Conservation (phyloP, 2,329 filamentous ascomycete genomes). For the Lecanicillium sp. region DNA sequence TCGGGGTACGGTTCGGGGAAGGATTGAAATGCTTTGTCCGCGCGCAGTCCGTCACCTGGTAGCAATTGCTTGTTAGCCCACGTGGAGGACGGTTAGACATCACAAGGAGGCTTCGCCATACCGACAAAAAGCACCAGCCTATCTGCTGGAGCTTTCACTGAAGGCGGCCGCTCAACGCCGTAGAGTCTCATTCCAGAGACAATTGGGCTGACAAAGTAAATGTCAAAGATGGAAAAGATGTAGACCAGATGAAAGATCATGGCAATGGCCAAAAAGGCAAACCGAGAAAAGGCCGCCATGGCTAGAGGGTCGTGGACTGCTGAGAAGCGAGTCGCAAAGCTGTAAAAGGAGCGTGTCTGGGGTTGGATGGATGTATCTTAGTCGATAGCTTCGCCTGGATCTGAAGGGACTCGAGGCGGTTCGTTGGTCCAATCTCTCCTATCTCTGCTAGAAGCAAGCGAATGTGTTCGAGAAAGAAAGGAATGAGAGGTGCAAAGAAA, state of each 20-base stretch:
- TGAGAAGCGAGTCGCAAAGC: too few relatives aligned
- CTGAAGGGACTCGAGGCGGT: too few relatives aligned
- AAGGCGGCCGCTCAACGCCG: constrained; percentile 51
- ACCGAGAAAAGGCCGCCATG: constrained; percentile 55
- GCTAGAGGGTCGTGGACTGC: not conserved
- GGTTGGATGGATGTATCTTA: too few relatives aligned
- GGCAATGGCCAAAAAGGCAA: constrained; percentile 80
- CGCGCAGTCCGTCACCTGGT: constrained; percentile 82
- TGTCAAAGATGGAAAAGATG: constrained; percentile 92
- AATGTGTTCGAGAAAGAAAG: too few relatives aligned
- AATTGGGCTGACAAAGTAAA: constrained; percentile 97
- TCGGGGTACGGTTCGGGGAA: constrained; percentile 78
- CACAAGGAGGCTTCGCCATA: constrained; percentile 24
- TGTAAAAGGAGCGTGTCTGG: too few relatives aligned
- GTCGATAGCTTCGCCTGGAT: too few relatives aligned
- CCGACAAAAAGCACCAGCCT: constrained; percentile 90
- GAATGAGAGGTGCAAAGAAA: too few relatives aligned
- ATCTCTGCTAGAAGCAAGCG: too few relatives aligned
- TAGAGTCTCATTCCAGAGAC: constrained; percentile 91
- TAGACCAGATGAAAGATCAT: constrained; percentile 91
- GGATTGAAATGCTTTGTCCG: constrained; percentile 94
- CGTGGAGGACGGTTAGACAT: not conserved
- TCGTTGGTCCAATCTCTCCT: too few relatives aligned
- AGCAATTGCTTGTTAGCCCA: constrained; percentile 5
- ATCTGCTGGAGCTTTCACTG: constrained; percentile 68